Evolutionary conservation across 768 basidiomycete genomes (phyloP).

Genomic region (Lactifluus rugatus): DNA sequence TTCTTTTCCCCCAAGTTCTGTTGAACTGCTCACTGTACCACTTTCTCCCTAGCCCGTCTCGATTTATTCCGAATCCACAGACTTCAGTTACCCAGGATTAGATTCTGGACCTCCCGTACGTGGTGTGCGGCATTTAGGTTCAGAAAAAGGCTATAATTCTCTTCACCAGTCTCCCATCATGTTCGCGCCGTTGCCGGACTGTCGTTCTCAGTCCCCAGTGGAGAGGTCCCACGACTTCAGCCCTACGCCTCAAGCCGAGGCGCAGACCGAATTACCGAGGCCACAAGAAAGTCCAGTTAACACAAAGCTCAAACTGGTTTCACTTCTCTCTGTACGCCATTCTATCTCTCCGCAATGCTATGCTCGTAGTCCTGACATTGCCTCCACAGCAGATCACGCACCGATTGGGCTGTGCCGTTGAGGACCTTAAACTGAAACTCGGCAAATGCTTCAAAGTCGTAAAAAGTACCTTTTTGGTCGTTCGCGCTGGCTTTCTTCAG

Average conservation of each 20-base stretch:
- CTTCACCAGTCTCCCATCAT: slow-evolving; percentile 6
- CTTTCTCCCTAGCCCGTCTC: slow-evolving; percentile 2
- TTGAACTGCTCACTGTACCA: not conserved
- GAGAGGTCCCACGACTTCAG: not conserved
- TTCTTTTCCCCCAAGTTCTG: not conserved
- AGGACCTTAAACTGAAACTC: slow-evolving; percentile 4
- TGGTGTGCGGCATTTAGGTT: not conserved
- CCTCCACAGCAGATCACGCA: not conserved
- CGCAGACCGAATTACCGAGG: not conserved
- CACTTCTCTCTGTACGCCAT: not conserved
- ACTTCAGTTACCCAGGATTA: not conserved
- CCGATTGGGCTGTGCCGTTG: slow-evolving; percentile 2
- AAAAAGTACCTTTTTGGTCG: too few species aligned
- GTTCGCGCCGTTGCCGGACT: not conserved
- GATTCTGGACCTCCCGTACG: not conserved
- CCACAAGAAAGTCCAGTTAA: not conserved
- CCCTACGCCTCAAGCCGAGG: not conserved
- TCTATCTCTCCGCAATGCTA: not conserved
- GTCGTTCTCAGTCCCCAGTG: not conserved
- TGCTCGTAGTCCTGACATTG: not conserved
- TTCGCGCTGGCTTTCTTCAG: too few species aligned
- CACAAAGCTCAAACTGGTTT: not conserved
- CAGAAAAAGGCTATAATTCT: not conserved
- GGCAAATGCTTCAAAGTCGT: slow-evolving; percentile 4
- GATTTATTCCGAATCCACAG: not conserved